Conservation (phyloP, 2,329 filamentous ascomycete species). For the Talaromyces sp. region DNA sequence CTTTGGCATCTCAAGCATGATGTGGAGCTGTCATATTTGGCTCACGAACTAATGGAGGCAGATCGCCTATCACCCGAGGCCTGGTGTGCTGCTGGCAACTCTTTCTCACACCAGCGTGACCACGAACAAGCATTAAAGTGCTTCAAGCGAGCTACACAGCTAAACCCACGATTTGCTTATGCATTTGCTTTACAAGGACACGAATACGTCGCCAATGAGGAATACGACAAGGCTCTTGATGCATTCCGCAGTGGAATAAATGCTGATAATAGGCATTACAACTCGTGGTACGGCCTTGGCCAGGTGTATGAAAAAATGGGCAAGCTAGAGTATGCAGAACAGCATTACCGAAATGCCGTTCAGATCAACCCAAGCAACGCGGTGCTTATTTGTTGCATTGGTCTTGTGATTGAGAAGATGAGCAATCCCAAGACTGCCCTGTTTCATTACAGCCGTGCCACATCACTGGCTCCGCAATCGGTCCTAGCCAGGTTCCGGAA, state of each 20-base stretch:
- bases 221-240: slow-evolving; percentile 89
- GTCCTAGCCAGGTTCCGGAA: slow-evolving; percentile 89
- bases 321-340: slow-evolving; percentile 84
- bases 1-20: slow-evolving; percentile 97
- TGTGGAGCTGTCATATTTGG: slow-evolving; percentile 83
- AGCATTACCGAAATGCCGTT: slow-evolving; percentile 84
- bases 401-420: slow-evolving; percentile 82
- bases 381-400: slow-evolving; percentile 88
- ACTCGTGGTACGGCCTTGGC: slow-evolving; percentile 91
- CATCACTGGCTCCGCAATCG: slow-evolving; percentile 73
- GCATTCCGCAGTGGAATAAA: slow-evolving; percentile 83
- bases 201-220: slow-evolving; percentile 92
- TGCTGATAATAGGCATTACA: slow-evolving; percentile 87
- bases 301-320: slow-evolving; percentile 84
- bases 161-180: slow-evolving; percentile 88
- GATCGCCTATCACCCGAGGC: slow-evolving; percentile 88
- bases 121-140: slow-evolving; percentile 92
- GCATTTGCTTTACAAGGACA: slow-evolving; percentile 94
- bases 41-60: slow-evolving; percentile 81
- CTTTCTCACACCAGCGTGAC: slow-evolving; percentile 85
- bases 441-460: slow-evolving; percentile 75
- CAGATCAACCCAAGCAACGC: slow-evolving; percentile 91
- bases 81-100: slow-evolving; percentile 94
- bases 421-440: slow-evolving; percentile 76
- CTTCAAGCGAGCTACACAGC: slow-evolving; percentile 88